phyloP scores from a whole-genome alignment of 2,329 filamentous ascomycete species.

The Alternaria arborescens region DNA sequence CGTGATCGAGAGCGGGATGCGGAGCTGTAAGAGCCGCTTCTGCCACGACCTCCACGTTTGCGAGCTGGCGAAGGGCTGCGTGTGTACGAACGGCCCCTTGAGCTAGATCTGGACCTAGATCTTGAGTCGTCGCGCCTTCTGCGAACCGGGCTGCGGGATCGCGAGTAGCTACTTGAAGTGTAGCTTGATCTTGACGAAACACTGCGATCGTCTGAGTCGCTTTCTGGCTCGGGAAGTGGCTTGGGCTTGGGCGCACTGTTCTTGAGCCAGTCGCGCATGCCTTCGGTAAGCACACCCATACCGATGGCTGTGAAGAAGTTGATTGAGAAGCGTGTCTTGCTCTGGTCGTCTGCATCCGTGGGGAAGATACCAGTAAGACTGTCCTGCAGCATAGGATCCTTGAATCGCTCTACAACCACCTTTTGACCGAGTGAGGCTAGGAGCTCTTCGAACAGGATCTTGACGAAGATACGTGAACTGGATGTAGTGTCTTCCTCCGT shows the following conservation, averaged over 20 bases:
- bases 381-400: constrained; percentile 75
- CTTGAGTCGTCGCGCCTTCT: constrained; percentile 34
- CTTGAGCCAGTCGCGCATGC: constrained; percentile 89
- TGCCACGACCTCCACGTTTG: constrained; percentile 29
- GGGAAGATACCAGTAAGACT: constrained; percentile 89
- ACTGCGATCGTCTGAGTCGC: constrained; percentile 44
- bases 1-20: constrained; percentile 36
- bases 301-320: constrained; percentile 99
- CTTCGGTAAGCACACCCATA: constrained; percentile 92
- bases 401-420: constrained; percentile 79
- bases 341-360: constrained; percentile 77
- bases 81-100: constrained; percentile 41
- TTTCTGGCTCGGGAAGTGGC: constrained; percentile 56
- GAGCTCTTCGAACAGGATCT: constrained; percentile 94
- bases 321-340: constrained; percentile 95
- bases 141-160: constrained; percentile 34
- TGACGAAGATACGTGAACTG: constrained; percentile 96
- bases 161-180: constrained; percentile 38
- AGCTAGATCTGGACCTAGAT: constrained; percentile 38
- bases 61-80: constrained; percentile 40
- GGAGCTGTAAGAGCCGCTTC: constrained; percentile 31
- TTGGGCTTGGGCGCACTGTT: constrained; percentile 84
- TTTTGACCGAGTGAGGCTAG: constrained; percentile 85
- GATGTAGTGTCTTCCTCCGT: constrained; percentile 98
- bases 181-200: constrained; percentile 48